Conservation (phyloP, 1,139 yeast species). For the Taphrina sp. region DNA sequence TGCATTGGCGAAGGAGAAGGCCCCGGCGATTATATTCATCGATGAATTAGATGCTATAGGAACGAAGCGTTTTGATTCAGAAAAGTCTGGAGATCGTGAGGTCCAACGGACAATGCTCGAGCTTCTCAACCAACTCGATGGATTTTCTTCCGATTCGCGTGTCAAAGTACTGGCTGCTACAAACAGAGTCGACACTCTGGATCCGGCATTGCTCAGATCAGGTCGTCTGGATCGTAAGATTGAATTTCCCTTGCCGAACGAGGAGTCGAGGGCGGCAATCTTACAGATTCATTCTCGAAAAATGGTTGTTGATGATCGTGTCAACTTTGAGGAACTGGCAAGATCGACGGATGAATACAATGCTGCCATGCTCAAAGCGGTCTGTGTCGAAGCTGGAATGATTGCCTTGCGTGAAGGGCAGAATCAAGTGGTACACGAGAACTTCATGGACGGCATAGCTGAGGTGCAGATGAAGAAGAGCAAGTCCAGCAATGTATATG, state of each 20-base stretch:
- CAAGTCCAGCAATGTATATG: conserved; percentile 93
- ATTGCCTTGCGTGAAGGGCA: conserved; percentile 96
- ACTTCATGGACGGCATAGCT: conserved; percentile 95
- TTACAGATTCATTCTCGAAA: conserved; percentile 95
- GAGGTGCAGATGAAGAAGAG: conserved; percentile 98
- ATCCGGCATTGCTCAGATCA: conserved; percentile 93
- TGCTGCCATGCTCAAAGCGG: conserved; percentile 98
- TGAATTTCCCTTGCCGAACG: conserved; percentile 95
- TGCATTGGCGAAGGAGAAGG: conserved; percentile 97
- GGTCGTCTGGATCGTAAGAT: conserved; percentile 97
- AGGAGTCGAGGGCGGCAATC: conserved; percentile 90
- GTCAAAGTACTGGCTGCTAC: conserved; percentile 98
- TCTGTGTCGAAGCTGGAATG: conserved; percentile 99
- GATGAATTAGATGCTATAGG: conserved; percentile 99
- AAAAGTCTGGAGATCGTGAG: conserved; percentile 96
- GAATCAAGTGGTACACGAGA: conserved; percentile 89
- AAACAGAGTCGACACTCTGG: conserved; percentile 94
- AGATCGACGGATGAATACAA: conserved; percentile 97
- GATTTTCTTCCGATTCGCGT: conserved; percentile 96
- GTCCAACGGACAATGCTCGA: conserved; percentile 99
- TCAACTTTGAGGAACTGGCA: conserved; percentile 97
- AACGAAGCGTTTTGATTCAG: conserved; percentile 96
- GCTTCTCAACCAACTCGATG: conserved; percentile 91
- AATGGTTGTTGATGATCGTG: conserved; percentile 88
- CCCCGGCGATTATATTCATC: conserved; percentile 95